A percentile compares a stretch with the other conserved stretches of the same genome.
phyloP scores from a whole-genome alignment of 2,329 filamentous ascomycete species.

The Furcasterigmium sp. region DNA sequence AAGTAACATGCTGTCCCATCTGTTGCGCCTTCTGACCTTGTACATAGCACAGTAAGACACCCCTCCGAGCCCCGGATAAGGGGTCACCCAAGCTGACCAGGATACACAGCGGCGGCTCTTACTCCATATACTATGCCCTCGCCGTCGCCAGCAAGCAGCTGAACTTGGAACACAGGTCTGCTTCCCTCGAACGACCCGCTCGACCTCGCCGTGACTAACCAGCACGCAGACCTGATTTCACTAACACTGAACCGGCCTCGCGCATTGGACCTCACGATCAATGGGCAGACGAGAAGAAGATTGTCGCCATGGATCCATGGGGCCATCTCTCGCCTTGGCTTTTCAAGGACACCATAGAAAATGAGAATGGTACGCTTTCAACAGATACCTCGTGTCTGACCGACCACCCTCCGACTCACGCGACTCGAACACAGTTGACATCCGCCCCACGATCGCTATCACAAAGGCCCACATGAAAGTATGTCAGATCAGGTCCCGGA shows the following conservation, averaged over 20 bases:
- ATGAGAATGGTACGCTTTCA: constrained; percentile 60
- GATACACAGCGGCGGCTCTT: constrained; percentile 76
- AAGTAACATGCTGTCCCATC: constrained; percentile 17
- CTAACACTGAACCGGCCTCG: constrained; percentile 83
- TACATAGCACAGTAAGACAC: constrained; percentile 27
- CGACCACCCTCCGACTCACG: too few species aligned
- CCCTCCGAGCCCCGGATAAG: neutral
- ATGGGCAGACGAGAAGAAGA: constrained; percentile 88
- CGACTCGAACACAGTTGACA: constrained; percentile 73
- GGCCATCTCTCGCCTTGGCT: constrained; percentile 84
- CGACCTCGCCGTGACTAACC: constrained; percentile 3
- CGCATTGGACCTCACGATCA: constrained; percentile 83
- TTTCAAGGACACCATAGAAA: constrained; percentile 72
- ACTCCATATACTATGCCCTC: constrained; percentile 91
- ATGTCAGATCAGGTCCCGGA: constrained; percentile 26
- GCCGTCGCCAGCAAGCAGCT: constrained; percentile 90
- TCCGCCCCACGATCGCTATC: constrained; percentile 85
- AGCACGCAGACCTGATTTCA: constrained; percentile 48
- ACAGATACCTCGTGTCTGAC: neutral
- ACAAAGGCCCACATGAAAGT: constrained; percentile 90
- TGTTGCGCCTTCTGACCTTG: constrained; percentile 15
- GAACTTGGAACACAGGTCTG: constrained; percentile 67
- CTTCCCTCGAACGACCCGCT: neutral
- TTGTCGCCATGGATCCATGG: constrained; percentile 94
- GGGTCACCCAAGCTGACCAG: too few species aligned